phyloP scores from a whole-genome alignment of 805 yeast genomes.

The Cyberlindnera mycetangii region DNA sequence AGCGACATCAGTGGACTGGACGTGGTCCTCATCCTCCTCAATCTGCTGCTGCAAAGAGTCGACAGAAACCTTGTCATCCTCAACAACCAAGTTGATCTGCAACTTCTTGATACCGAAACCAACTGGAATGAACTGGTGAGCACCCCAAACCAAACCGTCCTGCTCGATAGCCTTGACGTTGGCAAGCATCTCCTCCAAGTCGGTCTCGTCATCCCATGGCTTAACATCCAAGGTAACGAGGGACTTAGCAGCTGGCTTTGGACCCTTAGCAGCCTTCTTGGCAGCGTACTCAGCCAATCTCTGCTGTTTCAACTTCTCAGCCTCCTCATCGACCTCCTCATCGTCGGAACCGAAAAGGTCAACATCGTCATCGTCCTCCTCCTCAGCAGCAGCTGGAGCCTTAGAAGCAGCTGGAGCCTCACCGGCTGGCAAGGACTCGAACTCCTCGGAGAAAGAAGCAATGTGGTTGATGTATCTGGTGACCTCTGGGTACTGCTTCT shows the following conservation, averaged over 20 bases:
- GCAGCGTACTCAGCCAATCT: constrained; percentile 98
- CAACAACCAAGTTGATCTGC: constrained; percentile 97
- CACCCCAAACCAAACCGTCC: constrained; percentile 99
- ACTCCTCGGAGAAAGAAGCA: constrained; percentile 87
- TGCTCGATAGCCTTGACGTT: constrained; percentile 79
- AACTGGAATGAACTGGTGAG: constrained; percentile 90
- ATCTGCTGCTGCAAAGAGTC: constrained; percentile 78
- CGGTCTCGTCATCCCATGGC: constrained; percentile 99
- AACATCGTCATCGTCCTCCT: constrained; percentile 84
- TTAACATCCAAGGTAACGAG: constrained; percentile 95
- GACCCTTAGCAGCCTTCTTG: constrained; percentile 94
- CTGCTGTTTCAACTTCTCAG: constrained; percentile 95
- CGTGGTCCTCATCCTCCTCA: constrained; percentile 96
- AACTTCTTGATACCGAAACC: constrained; percentile 99
- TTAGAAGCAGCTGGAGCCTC: constrained; percentile 47
- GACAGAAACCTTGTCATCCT: constrained; percentile 92
- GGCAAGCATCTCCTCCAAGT: constrained; percentile 82
- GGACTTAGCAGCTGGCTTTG: constrained; percentile 98
- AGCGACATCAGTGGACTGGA: constrained; percentile 97
- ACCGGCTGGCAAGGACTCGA: constrained; percentile 78
- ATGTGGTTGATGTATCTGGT: constrained; percentile 99
- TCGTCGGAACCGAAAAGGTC: constrained; percentile 90
- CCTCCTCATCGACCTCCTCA: constrained; percentile 94
- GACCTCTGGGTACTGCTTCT: constrained; percentile 86
- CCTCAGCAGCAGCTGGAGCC: constrained; percentile 53